Base-by-base conservation (phyloP, 331 rosid species). In the Quercus tomentella region DNA sequence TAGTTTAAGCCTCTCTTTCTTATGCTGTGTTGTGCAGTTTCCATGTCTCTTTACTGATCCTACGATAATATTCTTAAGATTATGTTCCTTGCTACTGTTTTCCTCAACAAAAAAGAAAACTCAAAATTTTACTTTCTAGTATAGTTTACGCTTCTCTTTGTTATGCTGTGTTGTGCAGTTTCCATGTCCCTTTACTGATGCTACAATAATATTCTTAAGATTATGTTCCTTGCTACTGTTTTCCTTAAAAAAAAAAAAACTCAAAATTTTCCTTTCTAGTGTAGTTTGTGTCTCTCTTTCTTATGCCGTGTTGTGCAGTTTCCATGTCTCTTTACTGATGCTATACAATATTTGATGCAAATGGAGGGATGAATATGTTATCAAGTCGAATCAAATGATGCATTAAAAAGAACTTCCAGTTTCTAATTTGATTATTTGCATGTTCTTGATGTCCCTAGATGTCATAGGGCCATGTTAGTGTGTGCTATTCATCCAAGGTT, bases 281-380 rank as follows among this genome's bases (percentile, higher is more conserved):
- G 6, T 25, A 60, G 66, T 60, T 23, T 60, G 70, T 25, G 43
- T 43, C 43, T 12, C 31, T 41, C 60, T 65, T 63, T 15, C 26
- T 51, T 21, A 15, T 61, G n/a, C 22, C 0, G 0, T n/a, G 52
- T 51, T 76, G 7, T 26, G 18, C 16, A 23, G 12, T 23, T 22
- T 15, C 33, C 30, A 23, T 25, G 37, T 20, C 54, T 26, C 20
- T 49, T 18, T 20, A 31, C 51, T 20, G 51, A 67, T 58, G 8
- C 62, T 37, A 26, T 51, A 26, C 67, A 54, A 22, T 37, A 30
- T 51, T 57, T 80, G 65, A 75, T 54, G 74, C 21, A 77, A 75
- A 76, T 26, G 22, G 35, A 74, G 41, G 73, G 33, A 56, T 75
- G 57, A 58, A 76, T 82, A 43, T 60, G 45, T 69, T 23, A 45